Conservation (phyloP, 1,284 basidiomycete genomes). For the Cryptococcus maquisensis region DNA sequence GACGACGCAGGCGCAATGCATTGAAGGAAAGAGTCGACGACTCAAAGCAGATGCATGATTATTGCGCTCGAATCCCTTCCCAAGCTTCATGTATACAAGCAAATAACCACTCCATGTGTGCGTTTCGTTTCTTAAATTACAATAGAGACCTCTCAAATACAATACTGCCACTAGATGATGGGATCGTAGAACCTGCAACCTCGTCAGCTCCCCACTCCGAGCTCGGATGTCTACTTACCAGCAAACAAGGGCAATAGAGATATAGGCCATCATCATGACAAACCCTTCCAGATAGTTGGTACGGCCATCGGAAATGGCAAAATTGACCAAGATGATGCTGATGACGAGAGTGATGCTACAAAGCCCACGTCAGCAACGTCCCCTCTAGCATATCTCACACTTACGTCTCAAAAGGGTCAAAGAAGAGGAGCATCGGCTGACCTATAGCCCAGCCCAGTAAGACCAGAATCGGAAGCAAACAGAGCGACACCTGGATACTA, state of each 20-base stretch:
- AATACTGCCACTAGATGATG: constrained; percentile 1
- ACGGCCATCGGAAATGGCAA: constrained; percentile 75
- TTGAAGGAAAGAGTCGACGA: too few species aligned
- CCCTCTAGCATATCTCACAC: constrained; percentile 5
- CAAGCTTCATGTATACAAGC: too few species aligned
- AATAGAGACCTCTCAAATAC: background rate
- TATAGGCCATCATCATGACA: constrained; percentile 53
- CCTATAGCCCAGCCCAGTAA: constrained; percentile 52
- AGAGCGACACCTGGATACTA: constrained; percentile 80
- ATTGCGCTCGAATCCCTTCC: too few species aligned
- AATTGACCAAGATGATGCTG: constrained; percentile 70
- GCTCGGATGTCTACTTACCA: constrained; percentile 22
- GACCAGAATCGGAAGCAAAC: constrained; percentile 70
- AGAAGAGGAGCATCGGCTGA: constrained; percentile 51
- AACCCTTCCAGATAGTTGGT: constrained; percentile 72
- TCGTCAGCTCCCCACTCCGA: background rate
- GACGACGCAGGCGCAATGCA: too few species aligned
- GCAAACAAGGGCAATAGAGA: constrained; percentile 44
- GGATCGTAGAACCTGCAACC: constrained; percentile 16
- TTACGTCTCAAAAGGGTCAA: constrained; percentile 46
- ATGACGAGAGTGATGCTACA: constrained; percentile 52
- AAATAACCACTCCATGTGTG: background rate
- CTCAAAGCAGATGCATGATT: too few species aligned
- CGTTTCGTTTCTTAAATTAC: background rate
- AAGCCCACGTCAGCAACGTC: background rate